These are phyloP conservation scores for Exophiala dermatitidis DNA, from an alignment of 2,329 filamentous ascomycete species.

Conservation along the genomic window DNA sequence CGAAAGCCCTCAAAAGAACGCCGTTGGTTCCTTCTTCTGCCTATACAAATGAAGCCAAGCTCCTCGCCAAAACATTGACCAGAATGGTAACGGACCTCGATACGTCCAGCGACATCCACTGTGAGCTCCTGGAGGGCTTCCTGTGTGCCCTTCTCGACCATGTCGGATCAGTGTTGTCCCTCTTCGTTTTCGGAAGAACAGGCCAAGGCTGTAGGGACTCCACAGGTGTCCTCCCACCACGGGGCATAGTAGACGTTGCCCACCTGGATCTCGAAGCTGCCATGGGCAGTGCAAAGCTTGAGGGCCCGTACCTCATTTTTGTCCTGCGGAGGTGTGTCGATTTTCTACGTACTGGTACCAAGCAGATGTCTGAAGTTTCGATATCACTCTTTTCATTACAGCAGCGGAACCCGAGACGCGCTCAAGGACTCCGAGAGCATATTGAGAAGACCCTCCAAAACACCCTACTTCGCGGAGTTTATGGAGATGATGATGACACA, in stretches of 20 bases:
- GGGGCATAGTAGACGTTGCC: slow-evolving; percentile 29
- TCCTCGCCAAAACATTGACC: slow-evolving; percentile 5
- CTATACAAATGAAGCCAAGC: neutral
- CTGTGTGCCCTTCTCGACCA: slow-evolving; percentile 23
- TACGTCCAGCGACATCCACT: slow-evolving; percentile 8
- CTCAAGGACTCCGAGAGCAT: neutral
- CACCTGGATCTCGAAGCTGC: slow-evolving; percentile 23
- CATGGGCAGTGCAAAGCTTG: slow-evolving; percentile 29
- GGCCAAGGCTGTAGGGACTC: neutral
- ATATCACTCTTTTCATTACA: slow-evolving; percentile 21
- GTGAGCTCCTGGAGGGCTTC: slow-evolving; percentile 19
- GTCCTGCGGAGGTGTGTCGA: slow-evolving; percentile 31
- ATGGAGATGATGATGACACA: slow-evolving; percentile 32
- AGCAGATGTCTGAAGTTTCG: slow-evolving; percentile 7
- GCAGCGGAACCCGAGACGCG: neutral
- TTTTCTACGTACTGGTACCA: slow-evolving; percentile 23
- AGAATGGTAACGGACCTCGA: slow-evolving; percentile 18
- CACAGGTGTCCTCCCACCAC: slow-evolving; percentile 28
- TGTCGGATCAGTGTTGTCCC: slow-evolving; percentile 22
- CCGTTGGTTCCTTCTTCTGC: neutral
- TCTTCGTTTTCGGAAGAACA: slow-evolving; percentile 18
- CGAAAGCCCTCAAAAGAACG: slow-evolving; percentile 1
- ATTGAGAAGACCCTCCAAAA: slow-evolving; percentile 33
- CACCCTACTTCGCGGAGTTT: slow-evolving; percentile 38
- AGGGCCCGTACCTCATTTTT: slow-evolving; percentile 34